Evolutionary conservation across 2,329 filamentous ascomycete species (phyloP), one percentile per base, ranked within the genome.

Genomic region (Aspergillus flavus): DNA sequence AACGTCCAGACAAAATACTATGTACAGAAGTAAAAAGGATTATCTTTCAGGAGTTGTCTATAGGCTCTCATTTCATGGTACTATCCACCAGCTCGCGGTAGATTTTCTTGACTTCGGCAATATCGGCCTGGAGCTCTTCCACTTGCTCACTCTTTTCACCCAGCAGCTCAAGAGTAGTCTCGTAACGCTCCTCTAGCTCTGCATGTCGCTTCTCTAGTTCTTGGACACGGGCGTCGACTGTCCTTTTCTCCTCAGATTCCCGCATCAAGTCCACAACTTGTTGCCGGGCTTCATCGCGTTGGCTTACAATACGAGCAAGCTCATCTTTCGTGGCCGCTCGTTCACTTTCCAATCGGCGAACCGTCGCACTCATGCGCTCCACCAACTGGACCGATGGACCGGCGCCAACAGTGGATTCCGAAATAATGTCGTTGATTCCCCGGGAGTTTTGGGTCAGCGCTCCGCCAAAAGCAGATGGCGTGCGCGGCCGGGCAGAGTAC

Each of bases 131-230:
- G 69, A 99, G 82, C 83, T 99, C 95, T 74, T 97, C 93, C 2
- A 97, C 94, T 73, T 91, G 82, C 83, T 99, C 95, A 77, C 93
- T 97, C 86, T 97, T 97, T 85, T 99, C 95, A 1, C 95, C 95
- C 61, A 99, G 81, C 88, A 98, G 90, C 81, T 98, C 94, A 59
- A 99, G 83, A 64, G 93, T 96, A 16, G 93, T 95, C 75, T 96
- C 89, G 75, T 98, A 97, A 71, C 94, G 85, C 66, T 87, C 83
- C 72, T 92, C 89, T 67, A 97, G 82, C 48, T 87, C 86, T 32
- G 80, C 81, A 57, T 97, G 81, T 69, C 93, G 86, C 53, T 79
- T 80, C 76, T 96, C 90, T 16, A 97, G 77, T 64, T 85, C 83
- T 23, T 83, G 81, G 0, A 93, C 85, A 63, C 85, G 87, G 58